Percentiles rank a stretch among this genome's conserved stretches.
Evolutionary conservation across 768 basidiomycete genomes (phyloP).

Genomic region (Lactarius evosmus): DNA sequence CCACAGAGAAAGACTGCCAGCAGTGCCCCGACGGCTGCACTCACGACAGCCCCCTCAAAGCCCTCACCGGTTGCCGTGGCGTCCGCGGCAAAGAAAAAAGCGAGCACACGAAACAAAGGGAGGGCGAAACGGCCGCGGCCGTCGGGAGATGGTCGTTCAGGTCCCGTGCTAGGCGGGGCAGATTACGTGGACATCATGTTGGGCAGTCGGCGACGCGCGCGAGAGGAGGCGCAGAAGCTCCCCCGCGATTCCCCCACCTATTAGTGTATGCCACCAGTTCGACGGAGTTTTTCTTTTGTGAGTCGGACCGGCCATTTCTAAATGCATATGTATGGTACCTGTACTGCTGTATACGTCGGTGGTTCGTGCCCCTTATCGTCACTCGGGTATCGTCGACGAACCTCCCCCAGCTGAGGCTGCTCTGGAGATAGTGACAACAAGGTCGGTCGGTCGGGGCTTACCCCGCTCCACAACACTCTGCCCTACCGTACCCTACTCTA

Average conservation of each 20-base stretch:
- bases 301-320: too few species aligned
- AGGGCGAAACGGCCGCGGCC: constrained; percentile 35
- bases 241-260: constrained; percentile 31
- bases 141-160: constrained; percentile 32
- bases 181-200: constrained; percentile 73
- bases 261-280: background rate
- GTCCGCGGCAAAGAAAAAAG: constrained; percentile 44
- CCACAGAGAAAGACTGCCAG: constrained; percentile 32
- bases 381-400: background rate
- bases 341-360: background rate
- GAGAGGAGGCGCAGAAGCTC: constrained; percentile 63
- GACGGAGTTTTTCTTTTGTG: too few species aligned
- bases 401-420: background rate
- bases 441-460: background rate
- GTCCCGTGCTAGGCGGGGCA: constrained; percentile 61
- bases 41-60: constrained; percentile 21
- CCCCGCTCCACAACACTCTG: too few species aligned
- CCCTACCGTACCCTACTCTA: too few species aligned
- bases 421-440: background rate
- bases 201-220: constrained; percentile 66
- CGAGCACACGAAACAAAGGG: constrained; percentile 46
- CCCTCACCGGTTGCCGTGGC: constrained; percentile 27
- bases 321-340: too few species aligned
- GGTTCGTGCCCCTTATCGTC: background rate
- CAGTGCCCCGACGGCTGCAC: constrained; percentile 8